These are phyloP conservation scores for Parastagonospora nodorum DNA, from an alignment of 2,329 filamentous ascomycete genomes.

Conservation along the genomic window DNA sequence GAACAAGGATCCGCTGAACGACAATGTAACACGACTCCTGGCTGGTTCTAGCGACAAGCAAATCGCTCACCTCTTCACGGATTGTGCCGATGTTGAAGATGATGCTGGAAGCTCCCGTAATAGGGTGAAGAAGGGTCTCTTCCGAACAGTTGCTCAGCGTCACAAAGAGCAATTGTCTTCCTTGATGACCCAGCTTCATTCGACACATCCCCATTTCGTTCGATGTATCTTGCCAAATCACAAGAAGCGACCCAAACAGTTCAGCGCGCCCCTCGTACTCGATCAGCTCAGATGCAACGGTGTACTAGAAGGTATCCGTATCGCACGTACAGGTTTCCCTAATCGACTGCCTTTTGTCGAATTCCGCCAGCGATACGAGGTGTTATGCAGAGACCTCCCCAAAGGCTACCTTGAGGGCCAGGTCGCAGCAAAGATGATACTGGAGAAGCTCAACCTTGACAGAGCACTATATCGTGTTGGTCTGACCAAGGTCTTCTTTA, in stretches of 20 bases:
- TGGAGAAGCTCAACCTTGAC: conserved; percentile 87
- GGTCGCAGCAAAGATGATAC: conserved; percentile 79
- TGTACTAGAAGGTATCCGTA: conserved; percentile 97
- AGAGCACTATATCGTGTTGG: conserved; percentile 88
- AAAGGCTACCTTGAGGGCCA: conserved; percentile 92
- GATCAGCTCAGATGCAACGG: conserved; percentile 98
- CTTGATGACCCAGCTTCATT: conserved; percentile 91
- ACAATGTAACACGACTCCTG: conserved; percentile 90
- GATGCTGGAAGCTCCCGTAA: conserved; percentile 70
- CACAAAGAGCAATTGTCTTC: conserved; percentile 99
- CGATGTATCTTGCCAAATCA: conserved; percentile 98
- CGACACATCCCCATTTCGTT: conserved; percentile 97
- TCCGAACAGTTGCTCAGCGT: conserved; percentile 92
- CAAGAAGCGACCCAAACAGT: conserved; percentile 93
- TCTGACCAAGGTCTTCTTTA: conserved; percentile 96
- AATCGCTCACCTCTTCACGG: conserved; percentile 80
- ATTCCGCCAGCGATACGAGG: conserved; percentile 94
- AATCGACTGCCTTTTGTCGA: conserved; percentile 91
- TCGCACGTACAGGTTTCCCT: conserved; percentile 94
- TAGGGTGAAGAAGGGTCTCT: conserved; percentile 94
- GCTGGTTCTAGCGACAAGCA: conserved; percentile 82
- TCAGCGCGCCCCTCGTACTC: conserved; percentile 88
- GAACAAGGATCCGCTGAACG: conserved; percentile 97
- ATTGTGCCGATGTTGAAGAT: conserved; percentile 84
- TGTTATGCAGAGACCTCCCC: conserved; percentile 84